phyloP scores from a whole-genome alignment of 305 asterid genomes.

The Fraxinus latifolia region DNA sequence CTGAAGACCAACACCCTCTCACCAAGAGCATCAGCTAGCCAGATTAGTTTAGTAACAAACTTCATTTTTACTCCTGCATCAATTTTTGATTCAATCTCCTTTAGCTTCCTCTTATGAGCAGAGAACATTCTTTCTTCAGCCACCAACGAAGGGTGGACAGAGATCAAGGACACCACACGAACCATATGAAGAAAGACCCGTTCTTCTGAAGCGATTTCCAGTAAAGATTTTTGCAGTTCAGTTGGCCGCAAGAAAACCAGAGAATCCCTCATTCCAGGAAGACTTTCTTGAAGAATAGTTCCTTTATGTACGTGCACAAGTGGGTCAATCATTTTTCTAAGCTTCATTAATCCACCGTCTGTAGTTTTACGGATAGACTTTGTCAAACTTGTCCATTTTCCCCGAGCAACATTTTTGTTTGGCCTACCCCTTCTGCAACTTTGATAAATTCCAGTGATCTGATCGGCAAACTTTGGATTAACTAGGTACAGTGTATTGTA shows the following conservation, averaged over 20 bases:
- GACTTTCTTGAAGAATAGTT: conserved; percentile 42
- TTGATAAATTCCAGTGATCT: background rate
- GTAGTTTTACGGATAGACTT: conserved; percentile 28
- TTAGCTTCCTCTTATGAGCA: background rate
- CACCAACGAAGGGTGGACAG: conserved; percentile 60
- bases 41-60: conserved; percentile 44
- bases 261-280: conserved; percentile 55
- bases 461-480: conserved; percentile 38
- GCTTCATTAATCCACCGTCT: conserved; percentile 24
- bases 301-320: conserved; percentile 61
- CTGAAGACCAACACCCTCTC: conserved; percentile 67
- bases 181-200: conserved; percentile 16
- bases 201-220: conserved; percentile 22
- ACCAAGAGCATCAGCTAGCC: conserved; percentile 29
- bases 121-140: conserved; percentile 8
- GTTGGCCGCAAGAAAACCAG: conserved; percentile 51
- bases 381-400: conserved; percentile 33
- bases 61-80: conserved; percentile 52
- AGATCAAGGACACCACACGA: conserved; percentile 39
- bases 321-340: conserved; percentile 45
- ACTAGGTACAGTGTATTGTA: conserved; percentile 59
- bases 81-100: conserved; percentile 11
- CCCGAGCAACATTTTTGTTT: conserved; percentile 17
- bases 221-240: conserved; percentile 30
- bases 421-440: background rate